phyloP scores from a whole-genome alignment of 371 early-diverging fungal genomes.

The Rhizopus microsporus region DNA sequence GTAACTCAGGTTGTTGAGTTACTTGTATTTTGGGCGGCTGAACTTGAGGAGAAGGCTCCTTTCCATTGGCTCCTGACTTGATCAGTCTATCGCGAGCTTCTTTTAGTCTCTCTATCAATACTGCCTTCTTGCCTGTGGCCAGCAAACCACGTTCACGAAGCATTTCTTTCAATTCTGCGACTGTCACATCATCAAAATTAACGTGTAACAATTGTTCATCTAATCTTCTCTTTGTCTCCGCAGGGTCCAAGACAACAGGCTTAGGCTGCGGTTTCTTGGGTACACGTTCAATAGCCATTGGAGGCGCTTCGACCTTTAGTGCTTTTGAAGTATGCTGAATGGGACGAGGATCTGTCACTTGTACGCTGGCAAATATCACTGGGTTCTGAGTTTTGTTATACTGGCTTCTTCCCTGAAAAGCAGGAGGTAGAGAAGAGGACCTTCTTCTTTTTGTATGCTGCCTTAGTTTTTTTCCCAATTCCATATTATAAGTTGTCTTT shows the following conservation, averaged over 20 bases:
- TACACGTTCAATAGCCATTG: conserved; percentile 29
- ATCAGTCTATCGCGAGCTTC: conserved; percentile 35
- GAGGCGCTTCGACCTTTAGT: conserved; percentile 23
- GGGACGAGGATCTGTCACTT: conserved; percentile 35
- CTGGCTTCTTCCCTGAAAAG: conserved; percentile 18
- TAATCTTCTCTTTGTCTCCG: conserved; percentile 32
- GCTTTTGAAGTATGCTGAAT: conserved; percentile 27
- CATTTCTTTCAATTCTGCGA: conserved; percentile 70
- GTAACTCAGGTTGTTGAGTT: not conserved
- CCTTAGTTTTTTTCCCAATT: conserved; percentile 24
- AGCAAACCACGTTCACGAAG: conserved; percentile 59
- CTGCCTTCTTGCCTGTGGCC: conserved; percentile 64
- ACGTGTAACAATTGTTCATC: conserved; percentile 50
- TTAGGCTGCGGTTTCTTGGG: conserved; percentile 25
- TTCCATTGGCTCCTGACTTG: not conserved
- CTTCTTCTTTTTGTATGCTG: conserved; percentile 31
- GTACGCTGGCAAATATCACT: conserved; percentile 31
- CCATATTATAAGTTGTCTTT: conserved; percentile 22
- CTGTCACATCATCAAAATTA: conserved; percentile 73
- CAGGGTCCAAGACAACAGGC: conserved; percentile 26
- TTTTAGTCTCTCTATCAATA: conserved; percentile 59
- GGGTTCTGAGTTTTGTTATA: conserved; percentile 13
- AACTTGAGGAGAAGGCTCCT: not conserved
- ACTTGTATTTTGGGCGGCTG: not conserved
- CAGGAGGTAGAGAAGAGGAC: conserved; percentile 35